phyloP scores from a whole-genome alignment of 2,329 filamentous ascomycete genomes.

The Aspergillus novofumigatus region DNA sequence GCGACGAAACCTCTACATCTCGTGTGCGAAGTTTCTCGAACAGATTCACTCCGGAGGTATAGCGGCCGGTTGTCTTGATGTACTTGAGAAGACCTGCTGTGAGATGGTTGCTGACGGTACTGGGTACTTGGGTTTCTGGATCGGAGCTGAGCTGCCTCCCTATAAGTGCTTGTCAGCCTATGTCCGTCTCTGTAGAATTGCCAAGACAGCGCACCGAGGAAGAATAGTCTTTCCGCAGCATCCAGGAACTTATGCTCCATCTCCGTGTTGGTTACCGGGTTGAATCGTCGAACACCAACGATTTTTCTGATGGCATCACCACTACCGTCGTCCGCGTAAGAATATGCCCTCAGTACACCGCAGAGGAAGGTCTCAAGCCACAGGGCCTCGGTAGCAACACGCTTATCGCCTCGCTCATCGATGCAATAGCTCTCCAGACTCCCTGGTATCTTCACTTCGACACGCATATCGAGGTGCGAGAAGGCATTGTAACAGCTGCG shows the following conservation, averaged over 20 bases:
- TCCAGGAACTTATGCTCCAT: conserved; percentile 94
- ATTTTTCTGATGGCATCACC: conserved; percentile 95
- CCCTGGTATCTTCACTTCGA: conserved; percentile 94
- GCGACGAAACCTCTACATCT: conserved; percentile 89
- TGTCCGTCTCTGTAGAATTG: too few species aligned
- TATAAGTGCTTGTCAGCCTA: conserved; percentile 35
- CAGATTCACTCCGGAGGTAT: conserved; percentile 91
- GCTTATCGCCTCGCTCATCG: conserved; percentile 92
- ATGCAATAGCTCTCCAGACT: conserved; percentile 97
- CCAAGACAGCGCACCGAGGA: conserved; percentile 61
- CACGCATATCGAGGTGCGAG: conserved; percentile 94
- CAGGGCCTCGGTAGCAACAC: conserved; percentile 84
- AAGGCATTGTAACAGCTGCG: conserved; percentile 97
- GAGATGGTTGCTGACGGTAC: conserved; percentile 91
- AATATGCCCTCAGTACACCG: conserved; percentile 88
- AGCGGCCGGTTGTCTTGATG: conserved; percentile 90
- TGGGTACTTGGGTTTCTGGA: conserved; percentile 94
- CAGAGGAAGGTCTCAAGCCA: conserved; percentile 98
- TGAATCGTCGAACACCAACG: conserved; percentile 93
- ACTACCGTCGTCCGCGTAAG: conserved; percentile 91
- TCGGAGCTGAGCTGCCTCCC: conserved; percentile 96
- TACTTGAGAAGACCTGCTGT: conserved; percentile 92
- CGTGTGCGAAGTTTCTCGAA: conserved; percentile 92
- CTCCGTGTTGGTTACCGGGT: conserved; percentile 96
- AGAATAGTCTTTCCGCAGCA: conserved; percentile 91